These are phyloP conservation scores for Wallacemonas rigidus DNA, from an alignment of 208 protist genomes.

Conservation along the genomic window DNA sequence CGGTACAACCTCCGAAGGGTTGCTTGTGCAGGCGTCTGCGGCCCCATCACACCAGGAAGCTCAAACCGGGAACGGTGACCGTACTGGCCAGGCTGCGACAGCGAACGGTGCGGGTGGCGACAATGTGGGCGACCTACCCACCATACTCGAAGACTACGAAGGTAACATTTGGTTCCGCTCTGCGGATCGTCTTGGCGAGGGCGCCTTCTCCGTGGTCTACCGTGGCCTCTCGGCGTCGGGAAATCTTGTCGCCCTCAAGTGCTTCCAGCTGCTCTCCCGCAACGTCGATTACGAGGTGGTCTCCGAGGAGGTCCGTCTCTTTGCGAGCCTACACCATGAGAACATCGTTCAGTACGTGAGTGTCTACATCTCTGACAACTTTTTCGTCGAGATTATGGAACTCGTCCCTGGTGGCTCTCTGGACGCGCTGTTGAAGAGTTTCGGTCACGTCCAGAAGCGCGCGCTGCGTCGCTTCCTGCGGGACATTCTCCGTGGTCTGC, in stretches of 20 bases:
- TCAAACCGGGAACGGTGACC: constrained; percentile 16
- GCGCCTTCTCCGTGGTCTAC: constrained; percentile 68
- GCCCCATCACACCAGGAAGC: constrained; percentile 23
- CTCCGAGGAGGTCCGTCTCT: constrained; percentile 62
- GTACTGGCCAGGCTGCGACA: neutral
- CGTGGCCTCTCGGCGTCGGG: constrained; percentile 62
- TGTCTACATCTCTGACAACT: constrained; percentile 42
- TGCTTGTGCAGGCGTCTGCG: constrained; percentile 9
- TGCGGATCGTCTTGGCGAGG: constrained; percentile 42
- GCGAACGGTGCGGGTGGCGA: neutral
- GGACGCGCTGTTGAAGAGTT: constrained; percentile 60
- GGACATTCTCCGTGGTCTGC: constrained; percentile 64
- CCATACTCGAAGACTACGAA: constrained; percentile 59
- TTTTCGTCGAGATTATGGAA: constrained; percentile 83
- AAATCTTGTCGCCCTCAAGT: constrained; percentile 77
- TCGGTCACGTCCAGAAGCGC: constrained; percentile 41
- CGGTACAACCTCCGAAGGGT: neutral
- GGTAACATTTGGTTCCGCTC: constrained; percentile 67
- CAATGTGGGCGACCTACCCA: constrained; percentile 44
- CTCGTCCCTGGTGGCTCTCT: constrained; percentile 83
- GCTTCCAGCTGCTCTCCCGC: constrained; percentile 53
- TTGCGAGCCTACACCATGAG: constrained; percentile 66
- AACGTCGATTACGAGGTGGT: constrained; percentile 54
- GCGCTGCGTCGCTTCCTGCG: constrained; percentile 62
- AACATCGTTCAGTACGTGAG: constrained; percentile 87